A percentile compares a stretch with the other conserved stretches of the same genome.
phyloP scores from a whole-genome alignment of 495 filamentous ascomycete species.

The Aspergillus mulundensis region DNA sequence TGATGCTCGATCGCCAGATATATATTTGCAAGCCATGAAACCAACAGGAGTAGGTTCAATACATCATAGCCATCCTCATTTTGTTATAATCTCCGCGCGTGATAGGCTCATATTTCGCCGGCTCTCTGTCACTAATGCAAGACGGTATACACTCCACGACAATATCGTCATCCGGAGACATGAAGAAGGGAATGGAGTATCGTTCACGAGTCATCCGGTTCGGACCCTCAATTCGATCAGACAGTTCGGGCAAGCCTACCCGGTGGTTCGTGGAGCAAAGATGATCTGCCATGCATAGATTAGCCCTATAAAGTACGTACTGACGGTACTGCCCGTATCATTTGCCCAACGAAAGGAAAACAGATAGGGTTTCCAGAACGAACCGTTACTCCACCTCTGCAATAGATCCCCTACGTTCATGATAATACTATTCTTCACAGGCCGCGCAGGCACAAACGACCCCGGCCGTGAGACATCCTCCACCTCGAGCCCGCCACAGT shows the following conservation, averaged over 20 bases:
- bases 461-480: conserved; percentile 49
- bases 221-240: conserved; percentile 31
- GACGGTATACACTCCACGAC: conserved; percentile 56
- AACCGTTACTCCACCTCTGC: conserved; percentile 60
- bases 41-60: conserved; percentile 28
- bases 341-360: neutral
- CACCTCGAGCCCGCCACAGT: conserved; percentile 51
- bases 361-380: conserved; percentile 11
- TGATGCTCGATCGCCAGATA: neutral
- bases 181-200: conserved; percentile 63
- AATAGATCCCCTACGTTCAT: conserved; percentile 59
- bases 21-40: no score
- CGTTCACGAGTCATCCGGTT: conserved; percentile 47
- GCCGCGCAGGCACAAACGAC: conserved; percentile 49
- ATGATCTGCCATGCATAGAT: conserved; percentile 27
- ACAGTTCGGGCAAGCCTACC: conserved; percentile 41
- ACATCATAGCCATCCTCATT: conserved; percentile 51
- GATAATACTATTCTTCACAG: conserved; percentile 48
- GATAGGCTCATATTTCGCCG: conserved; percentile 51
- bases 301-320: neutral
- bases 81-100: conserved; percentile 47
- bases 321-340: neutral
- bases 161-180: conserved; percentile 49
- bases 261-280: conserved; percentile 55
- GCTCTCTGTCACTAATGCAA: conserved; percentile 34